Base-by-base conservation (phyloP, 23 red algal species). In the Gracilariopsis chorda region DNA sequence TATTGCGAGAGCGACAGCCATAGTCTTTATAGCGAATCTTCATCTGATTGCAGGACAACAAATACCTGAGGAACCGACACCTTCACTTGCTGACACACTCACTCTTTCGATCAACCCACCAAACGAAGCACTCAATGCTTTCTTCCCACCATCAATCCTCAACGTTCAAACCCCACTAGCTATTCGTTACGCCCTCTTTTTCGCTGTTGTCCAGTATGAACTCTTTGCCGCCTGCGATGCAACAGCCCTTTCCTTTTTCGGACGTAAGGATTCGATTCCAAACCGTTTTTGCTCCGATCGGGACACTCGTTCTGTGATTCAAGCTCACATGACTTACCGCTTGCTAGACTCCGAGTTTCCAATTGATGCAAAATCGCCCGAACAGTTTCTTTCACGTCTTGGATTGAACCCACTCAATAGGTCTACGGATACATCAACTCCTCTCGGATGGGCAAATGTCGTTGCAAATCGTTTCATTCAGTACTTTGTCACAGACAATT, bases 401-500 rank as follows among this genome's bases (percentile, higher is more conserved):
- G 82, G 62, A 36, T 43, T 87, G 23, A 51, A 69, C 52, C 65
- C 65, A 9, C 49, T 40, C 16, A 32, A 68, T 39, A 34, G 40
- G 4, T 78, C 63, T 23, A 88, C 67, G 32, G 51, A 88, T 61
- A 43, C 24, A 10, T 75, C 84, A 3, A 88, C 84, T 17, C 47
- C 46, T 8, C 35, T 74, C 47, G 68, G 67, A 17, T 75, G 63
- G 64, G 65, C 84, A 25, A 89, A 89, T 30, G 65, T 58, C 8
- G 58, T 33, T 12, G 44, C 65, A 1, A 63, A 64, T 60, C 68
- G 70, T 33, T 58, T 78, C 2, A 39, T 63, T 20, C 29, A 48
- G 2, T 89, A 60, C 85, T 77, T 89, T 60, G 85, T 23, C 3
- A 73, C 5, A 33, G 85, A 78, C 44, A 69, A 69, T 4, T 89